Evolutionary conservation across 2,329 filamentous ascomycete species (phyloP).

Genomic region (Ilyonectria destructans): DNA sequence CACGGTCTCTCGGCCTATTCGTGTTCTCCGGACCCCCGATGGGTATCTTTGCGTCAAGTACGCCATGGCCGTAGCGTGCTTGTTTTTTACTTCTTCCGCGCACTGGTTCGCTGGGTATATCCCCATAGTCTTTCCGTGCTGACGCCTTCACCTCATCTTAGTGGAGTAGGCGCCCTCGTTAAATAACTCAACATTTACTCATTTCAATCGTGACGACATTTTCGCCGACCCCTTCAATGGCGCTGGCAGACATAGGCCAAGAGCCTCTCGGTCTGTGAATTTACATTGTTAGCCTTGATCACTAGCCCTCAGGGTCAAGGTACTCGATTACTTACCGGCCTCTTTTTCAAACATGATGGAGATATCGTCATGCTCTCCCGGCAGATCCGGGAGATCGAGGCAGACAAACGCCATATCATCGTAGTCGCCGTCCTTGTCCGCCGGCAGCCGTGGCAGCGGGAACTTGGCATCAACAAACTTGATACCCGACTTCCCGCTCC

Average conservation of each 20-base stretch:
- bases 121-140: conserved; percentile 28
- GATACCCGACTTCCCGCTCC: conserved; percentile 78
- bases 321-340: conserved; percentile 71
- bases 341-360: conserved; percentile 87
- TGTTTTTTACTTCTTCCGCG: conserved; percentile 15
- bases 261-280: conserved; percentile 67
- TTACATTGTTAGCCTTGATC: conserved; percentile 29
- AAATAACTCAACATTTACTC: conserved; percentile 33
- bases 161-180: conserved; percentile 24
- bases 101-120: conserved; percentile 37
- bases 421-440: conserved; percentile 66
- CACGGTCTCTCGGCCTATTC: conserved; percentile 11
- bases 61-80: conserved; percentile 8
- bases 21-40: conserved; percentile 13
- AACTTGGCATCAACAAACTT: conserved; percentile 94
- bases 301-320: not conserved
- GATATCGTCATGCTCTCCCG: conserved; percentile 94
- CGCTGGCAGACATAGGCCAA: conserved; percentile 69
- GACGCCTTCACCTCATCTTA: conserved; percentile 27
- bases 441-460: conserved; percentile 78
- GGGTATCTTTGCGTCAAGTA: conserved; percentile 7
- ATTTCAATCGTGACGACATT: conserved; percentile 54
- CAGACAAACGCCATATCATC: conserved; percentile 84
- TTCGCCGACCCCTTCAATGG: conserved; percentile 65
- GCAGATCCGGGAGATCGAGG: conserved; percentile 89